Evolutionary conservation across 306 rosid species (phyloP), one percentile per base, ranked within the genome.

Genomic region (Cucurbita argyrosperma): DNA sequence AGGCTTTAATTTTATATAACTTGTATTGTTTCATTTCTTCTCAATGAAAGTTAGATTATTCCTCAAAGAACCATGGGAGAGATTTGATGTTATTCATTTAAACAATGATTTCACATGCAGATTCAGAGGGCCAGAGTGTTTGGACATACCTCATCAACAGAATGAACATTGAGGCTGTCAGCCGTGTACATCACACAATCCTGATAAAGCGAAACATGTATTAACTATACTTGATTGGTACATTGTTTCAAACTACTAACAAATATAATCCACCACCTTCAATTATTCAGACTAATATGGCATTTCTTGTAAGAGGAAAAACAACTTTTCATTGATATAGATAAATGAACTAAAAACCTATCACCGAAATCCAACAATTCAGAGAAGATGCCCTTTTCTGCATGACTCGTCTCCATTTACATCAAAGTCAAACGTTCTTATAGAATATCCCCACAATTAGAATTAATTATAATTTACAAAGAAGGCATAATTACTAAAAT

Each of bases 181-280:
- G 99, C 96, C 30, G 96, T 85, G 87, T 91, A 91, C 86, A 88
- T 89, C 59, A 84, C 79, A 78, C 80, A 96, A 81, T 94, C 99
- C 99, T 94, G 88, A 76, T 68, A 62, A 77, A 38, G 73, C 13
- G 18, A 10, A 50, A 67, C 35, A 19, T 12, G 53, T 14, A 13
- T 65, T 54, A 43, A 55, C 54, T 16, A 72, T 53, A 53, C 10
- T 30, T 15, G 62, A 71, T 68, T 30, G 43, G 37, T 45, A 26
- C 74, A 68, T 21, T 46, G 42, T 45, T 66, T 40, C 38, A 66
- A 68, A 68, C 19, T 68, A 68, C 58, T 49, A 47, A 45, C 43
- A 46, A 46, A 21, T 21, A 66, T 5, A 12, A 67, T 46, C 72
- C 72, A 45, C 10, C 72, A 67, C 9, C 53, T n/a, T 45, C 54